These are phyloP conservation scores for Darksidea phi DNA, from an alignment of 495 filamentous ascomycete species.

Conservation along the genomic window DNA sequence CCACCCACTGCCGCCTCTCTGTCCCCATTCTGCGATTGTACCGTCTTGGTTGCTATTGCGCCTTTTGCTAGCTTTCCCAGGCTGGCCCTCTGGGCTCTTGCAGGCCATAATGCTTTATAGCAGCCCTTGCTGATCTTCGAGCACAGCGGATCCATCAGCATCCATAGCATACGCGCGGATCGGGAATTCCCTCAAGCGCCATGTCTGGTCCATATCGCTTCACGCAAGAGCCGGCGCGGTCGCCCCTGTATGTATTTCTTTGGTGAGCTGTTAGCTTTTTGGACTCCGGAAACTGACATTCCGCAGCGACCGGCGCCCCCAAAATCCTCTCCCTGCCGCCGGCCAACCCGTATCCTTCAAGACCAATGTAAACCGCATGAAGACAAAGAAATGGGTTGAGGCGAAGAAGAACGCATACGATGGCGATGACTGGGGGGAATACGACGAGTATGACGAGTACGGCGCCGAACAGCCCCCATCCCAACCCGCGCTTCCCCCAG, in stretches of 20 bases:
- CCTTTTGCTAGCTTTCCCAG: too few species aligned
- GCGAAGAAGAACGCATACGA: constrained; percentile 86
- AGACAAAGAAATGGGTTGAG: constrained; percentile 93
- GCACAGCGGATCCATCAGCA: too few species aligned
- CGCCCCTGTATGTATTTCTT: constrained; percentile 30
- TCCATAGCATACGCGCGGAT: too few species aligned
- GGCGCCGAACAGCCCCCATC: constrained; percentile 53
- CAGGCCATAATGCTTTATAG: too few species aligned
- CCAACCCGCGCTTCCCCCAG: constrained; percentile 22
- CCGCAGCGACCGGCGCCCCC: constrained; percentile 37
- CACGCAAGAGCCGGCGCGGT: constrained; percentile 34
- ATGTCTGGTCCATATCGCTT: constrained; percentile 43
- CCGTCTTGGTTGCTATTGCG: too few species aligned
- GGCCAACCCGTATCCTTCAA: constrained; percentile 59
- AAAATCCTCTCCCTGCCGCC: constrained; percentile 31
- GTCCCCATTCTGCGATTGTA: too few species aligned
- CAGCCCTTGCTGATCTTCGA: too few species aligned
- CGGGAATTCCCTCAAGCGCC: constrained; percentile 12
- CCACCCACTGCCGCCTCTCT: too few species aligned
- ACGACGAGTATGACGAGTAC: constrained; percentile 75
- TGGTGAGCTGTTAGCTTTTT: not conserved
- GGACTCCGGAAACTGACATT: constrained; percentile 6
- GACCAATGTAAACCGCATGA: constrained; percentile 83
- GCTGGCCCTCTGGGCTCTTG: too few species aligned
- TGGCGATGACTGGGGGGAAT: constrained; percentile 90